phyloP scores from a whole-genome alignment of 257 asterid genomes.

The Haberlea rhodopensis region DNA sequence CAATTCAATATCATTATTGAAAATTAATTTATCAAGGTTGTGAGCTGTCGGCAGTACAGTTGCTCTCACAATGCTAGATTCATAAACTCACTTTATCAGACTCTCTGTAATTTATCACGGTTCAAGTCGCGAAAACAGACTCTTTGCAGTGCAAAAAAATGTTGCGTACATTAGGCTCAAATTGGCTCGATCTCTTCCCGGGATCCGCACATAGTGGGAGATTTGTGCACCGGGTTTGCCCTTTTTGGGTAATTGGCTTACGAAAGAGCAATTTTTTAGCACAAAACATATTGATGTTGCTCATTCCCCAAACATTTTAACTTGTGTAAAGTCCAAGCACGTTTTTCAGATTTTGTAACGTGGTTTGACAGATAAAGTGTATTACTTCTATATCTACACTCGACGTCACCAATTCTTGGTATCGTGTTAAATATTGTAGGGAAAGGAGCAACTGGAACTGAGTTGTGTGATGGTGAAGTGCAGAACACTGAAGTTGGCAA shows the following conservation, averaged over 20 bases:
- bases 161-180: too few species aligned
- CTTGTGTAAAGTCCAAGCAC: not conserved
- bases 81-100: not conserved
- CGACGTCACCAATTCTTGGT: slow-evolving; percentile 11
- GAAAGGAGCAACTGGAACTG: slow-evolving; percentile 46
- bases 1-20: not conserved
- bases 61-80: not conserved
- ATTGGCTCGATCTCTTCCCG: too few species aligned
- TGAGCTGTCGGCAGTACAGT: not conserved
- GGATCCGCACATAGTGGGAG: too few species aligned
- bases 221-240: too few species aligned
- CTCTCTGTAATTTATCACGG: not conserved
- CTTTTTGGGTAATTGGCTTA: not conserved
- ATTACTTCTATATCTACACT: not conserved
- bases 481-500: slow-evolving; percentile 53
- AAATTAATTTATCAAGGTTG: not conserved
- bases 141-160: too few species aligned
- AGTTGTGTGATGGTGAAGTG: slow-evolving; percentile 41
- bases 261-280: not conserved
- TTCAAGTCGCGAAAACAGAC: too few species aligned
- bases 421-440: slow-evolving; percentile 39
- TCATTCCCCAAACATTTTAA: not conserved
- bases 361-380: not conserved
- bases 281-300: not conserved
- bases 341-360: not conserved